Percentiles rank a stretch among this genome's conserved stretches.
These are phyloP conservation scores for Nothopassalora personata DNA, from an alignment of 2,329 filamentous ascomycete species.

Conservation along the genomic window DNA sequence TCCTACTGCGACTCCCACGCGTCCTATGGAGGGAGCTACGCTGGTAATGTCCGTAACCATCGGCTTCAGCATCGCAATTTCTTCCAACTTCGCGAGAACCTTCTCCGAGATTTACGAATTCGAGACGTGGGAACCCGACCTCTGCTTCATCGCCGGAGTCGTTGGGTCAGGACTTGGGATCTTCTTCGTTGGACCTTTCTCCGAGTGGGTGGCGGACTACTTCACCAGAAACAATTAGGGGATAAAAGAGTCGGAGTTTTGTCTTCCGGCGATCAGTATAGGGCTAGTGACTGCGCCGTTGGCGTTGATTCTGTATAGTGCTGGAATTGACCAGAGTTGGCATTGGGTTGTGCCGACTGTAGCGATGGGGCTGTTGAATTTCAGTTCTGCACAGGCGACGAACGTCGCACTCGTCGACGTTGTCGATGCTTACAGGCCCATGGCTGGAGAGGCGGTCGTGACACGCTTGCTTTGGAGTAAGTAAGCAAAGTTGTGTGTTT, in stretches of 20 bases:
- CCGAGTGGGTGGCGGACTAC: slow-evolving; percentile 31
- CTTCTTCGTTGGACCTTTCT: slow-evolving; percentile 44
- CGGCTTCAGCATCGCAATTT: slow-evolving; percentile 45
- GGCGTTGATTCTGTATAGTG: slow-evolving; percentile 30
- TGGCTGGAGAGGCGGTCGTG: slow-evolving; percentile 53
- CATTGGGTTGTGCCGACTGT: slow-evolving; percentile 54
- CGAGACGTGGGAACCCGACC: slow-evolving; percentile 37
- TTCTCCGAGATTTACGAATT: slow-evolving; percentile 12
- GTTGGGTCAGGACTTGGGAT: slow-evolving; percentile 48
- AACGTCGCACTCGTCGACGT: slow-evolving; percentile 54
- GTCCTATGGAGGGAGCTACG: slow-evolving; percentile 54
- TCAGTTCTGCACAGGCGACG: slow-evolving; percentile 52
- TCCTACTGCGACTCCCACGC: slow-evolving; percentile 45
- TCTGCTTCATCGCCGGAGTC: slow-evolving; percentile 48
- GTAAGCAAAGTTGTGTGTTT: not conserved
- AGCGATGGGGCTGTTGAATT: slow-evolving; percentile 51
- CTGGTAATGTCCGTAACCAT: slow-evolving; percentile 52
- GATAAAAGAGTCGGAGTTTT: slow-evolving; percentile 33
- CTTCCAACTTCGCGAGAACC: slow-evolving; percentile 18
- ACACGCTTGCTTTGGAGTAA: slow-evolving; percentile 29
- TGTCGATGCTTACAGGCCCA: slow-evolving; percentile 54
- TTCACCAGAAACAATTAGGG: slow-evolving; percentile 14
- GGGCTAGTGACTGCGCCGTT: slow-evolving; percentile 27
- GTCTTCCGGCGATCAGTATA: slow-evolving; percentile 31
- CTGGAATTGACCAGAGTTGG: slow-evolving; percentile 28